Conservation (phyloP, 345 rosid genomes). For the Murraya koenigii region DNA sequence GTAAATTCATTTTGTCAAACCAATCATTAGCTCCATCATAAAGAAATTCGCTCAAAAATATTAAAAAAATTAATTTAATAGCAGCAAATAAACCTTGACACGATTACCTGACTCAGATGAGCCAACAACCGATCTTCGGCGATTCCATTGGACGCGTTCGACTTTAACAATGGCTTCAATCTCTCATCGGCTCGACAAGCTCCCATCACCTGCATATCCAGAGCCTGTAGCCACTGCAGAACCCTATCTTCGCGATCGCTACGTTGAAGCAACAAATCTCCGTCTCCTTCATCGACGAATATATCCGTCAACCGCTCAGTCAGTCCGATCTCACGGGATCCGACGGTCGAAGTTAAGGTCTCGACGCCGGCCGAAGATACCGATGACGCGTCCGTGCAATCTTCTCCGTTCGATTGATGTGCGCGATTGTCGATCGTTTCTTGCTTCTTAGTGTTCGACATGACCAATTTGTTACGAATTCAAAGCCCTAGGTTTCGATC, state of each 20-base stretch:
- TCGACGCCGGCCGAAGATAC: slow-evolving; percentile 31
- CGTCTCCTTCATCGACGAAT: slow-evolving; percentile 47
- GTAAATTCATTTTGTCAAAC: slow-evolving; percentile 3
- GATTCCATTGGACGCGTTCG: slow-evolving; percentile 53
- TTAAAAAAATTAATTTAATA: background rate
- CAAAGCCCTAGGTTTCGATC: slow-evolving; percentile 14
- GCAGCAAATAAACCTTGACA: background rate
- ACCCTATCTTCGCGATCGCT: slow-evolving; percentile 72
- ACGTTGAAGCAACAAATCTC: slow-evolving; percentile 62
- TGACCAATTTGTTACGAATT: slow-evolving; percentile 23
- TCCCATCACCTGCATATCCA: slow-evolving; percentile 89
- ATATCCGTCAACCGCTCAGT: slow-evolving; percentile 62
- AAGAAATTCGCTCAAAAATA: background rate
- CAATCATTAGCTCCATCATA: background rate
- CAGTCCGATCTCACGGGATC: slow-evolving; percentile 47
- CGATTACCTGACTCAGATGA: slow-evolving; percentile 76
- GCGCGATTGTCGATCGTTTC: slow-evolving; percentile 35
- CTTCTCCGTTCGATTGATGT: slow-evolving; percentile 41
- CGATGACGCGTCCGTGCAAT: slow-evolving; percentile 29
- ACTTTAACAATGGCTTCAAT: slow-evolving; percentile 85
- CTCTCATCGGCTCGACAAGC: slow-evolving; percentile 99
- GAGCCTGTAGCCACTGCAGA: slow-evolving; percentile 83
- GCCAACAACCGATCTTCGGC: slow-evolving; percentile 80
- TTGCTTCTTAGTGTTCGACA: slow-evolving; percentile 51
- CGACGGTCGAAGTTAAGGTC: slow-evolving; percentile 24